Evolutionary conservation across 129 eudicot species (phyloP), one percentile per base, ranked within the genome.

Genomic region (Dittrichia graveolens): DNA sequence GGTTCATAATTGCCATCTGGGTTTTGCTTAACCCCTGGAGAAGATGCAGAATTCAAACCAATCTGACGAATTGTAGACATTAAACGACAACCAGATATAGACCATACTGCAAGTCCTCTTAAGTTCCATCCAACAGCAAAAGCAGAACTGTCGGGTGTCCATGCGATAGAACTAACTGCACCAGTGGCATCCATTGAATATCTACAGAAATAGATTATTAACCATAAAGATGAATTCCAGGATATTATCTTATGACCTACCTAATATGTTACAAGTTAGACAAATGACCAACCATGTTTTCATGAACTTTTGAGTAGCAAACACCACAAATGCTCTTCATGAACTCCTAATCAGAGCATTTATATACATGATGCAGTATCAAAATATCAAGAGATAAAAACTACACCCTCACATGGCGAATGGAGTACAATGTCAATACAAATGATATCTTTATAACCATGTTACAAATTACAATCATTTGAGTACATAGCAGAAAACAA

Each of bases 121-220:
- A 80, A 77, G 64, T 90, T 94, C 98, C 98, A 94, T 48, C 98
- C 98, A 78, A 90, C 98, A 39, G 98, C 95, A 80, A 94, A 90
- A 71, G 98, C 98, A 78, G 95, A 85, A 78, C 89, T 80, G 77
- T 94, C 95, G 18, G 98, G 98, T 47, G 98, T 94, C 98, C 98
- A 94, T 52, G 96, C 84, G 71, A 94, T 84, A 65, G 83, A 94
- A 69, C 71, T 90, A 71, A 94, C 96, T 45, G 92, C 83, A 77
- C 98, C 98, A 49, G 98, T 94, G 71, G 90, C 96, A 34, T 94
- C 98, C 82, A 83, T 79, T 53, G 96, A 80, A 74, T 93, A 93
- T 76, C 98, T 93, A 90, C 82, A 80, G 16, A 69, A 71, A 58
- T 52, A 60, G 62, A 37, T 43, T 19, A 41, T 15, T 31, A 14